phyloP scores from a whole-genome alignment of 2,329 filamentous ascomycete genomes.

The Fusarium camptoceras region DNA sequence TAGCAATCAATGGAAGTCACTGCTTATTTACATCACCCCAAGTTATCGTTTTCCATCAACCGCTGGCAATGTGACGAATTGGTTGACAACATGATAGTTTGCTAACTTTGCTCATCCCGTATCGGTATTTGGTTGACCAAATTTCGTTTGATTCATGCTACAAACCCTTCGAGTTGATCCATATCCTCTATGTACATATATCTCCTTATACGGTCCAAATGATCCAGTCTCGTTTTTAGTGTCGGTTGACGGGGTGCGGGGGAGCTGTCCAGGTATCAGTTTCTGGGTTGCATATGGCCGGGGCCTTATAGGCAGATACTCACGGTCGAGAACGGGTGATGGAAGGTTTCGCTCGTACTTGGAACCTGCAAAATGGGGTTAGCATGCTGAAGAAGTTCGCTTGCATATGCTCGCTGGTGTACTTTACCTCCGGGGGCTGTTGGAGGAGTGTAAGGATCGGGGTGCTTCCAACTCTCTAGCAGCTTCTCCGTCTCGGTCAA shows the following conservation, averaged over 20 bases:
- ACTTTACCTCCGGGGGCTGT: slow-evolving; percentile 89
- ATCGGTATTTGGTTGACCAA: slow-evolving; percentile 13
- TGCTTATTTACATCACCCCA: background rate
- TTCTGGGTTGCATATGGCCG: background rate
- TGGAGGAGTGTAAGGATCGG: slow-evolving; percentile 89
- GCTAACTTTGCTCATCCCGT: background rate
- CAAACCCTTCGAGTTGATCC: slow-evolving; percentile 15
- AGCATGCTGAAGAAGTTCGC: slow-evolving; percentile 8
- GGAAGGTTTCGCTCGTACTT: slow-evolving; percentile 97
- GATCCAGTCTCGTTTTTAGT: slow-evolving; percentile 32
- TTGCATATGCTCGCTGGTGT: background rate
- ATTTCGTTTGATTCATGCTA: slow-evolving; percentile 29
- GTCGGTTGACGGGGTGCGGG: slow-evolving; percentile 44
- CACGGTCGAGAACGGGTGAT: slow-evolving; percentile 82
- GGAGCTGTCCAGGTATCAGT: slow-evolving; percentile 44
- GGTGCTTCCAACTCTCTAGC: slow-evolving; percentile 95
- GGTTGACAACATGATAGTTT: background rate
- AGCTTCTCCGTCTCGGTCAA: slow-evolving; percentile 89
- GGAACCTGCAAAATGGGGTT: slow-evolving; percentile 69
- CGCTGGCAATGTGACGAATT: background rate
- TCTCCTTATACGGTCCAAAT: slow-evolving; percentile 16
- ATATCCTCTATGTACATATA: slow-evolving; percentile 40
- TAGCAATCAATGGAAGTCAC: background rate
- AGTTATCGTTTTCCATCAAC: background rate
- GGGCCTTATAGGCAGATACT: slow-evolving; percentile 55